phyloP scores from a whole-genome alignment of 768 basidiomycete genomes.

The Sarcomyxa edulis region DNA sequence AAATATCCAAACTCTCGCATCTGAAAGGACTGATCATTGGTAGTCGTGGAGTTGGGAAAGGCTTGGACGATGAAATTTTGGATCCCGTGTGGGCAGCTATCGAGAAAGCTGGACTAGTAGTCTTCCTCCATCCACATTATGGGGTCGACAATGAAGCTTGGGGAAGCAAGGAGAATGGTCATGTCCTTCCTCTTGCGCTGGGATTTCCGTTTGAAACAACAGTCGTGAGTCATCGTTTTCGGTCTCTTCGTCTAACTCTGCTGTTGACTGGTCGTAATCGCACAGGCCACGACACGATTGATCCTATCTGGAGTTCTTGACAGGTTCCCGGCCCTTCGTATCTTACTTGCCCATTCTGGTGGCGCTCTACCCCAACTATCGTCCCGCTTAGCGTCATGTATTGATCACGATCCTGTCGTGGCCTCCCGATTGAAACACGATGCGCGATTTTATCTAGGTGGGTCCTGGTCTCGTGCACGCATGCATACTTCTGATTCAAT shows the following conservation, averaged over 20 bases:
- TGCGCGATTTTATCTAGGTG: constrained; percentile 80
- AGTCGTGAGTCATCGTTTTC: constrained; percentile 47
- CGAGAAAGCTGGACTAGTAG: constrained; percentile 60
- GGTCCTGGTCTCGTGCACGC: no score
- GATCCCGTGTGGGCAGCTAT: constrained; percentile 83
- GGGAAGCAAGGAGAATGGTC: constrained; percentile 77
- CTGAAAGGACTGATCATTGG: constrained; percentile 79
- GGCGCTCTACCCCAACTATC: constrained; percentile 81
- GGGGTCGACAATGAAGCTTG: constrained; percentile 71
- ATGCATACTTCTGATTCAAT: no score
- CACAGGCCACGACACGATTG: constrained; percentile 66
- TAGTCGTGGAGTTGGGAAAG: constrained; percentile 70
- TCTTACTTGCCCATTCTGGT: constrained; percentile 85
- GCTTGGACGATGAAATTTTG: constrained; percentile 73
- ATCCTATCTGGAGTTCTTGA: constrained; percentile 81
- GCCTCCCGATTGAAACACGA: constrained; percentile 73
- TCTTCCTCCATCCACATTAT: constrained; percentile 87
- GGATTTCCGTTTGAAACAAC: constrained; percentile 93
- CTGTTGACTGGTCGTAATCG: constrained; percentile 1
- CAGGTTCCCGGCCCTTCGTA: constrained; percentile 65
- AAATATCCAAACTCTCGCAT: constrained; percentile 61
- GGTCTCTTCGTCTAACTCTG: no score
- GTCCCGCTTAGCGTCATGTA: constrained; percentile 79
- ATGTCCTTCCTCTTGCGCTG: constrained; percentile 80
- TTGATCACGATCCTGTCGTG: constrained; percentile 80